Evolutionary conservation across 2,329 filamentous ascomycete species (phyloP), one percentile per base, ranked within the genome.

Genomic region (Aspergillus sclerotialis): DNA sequence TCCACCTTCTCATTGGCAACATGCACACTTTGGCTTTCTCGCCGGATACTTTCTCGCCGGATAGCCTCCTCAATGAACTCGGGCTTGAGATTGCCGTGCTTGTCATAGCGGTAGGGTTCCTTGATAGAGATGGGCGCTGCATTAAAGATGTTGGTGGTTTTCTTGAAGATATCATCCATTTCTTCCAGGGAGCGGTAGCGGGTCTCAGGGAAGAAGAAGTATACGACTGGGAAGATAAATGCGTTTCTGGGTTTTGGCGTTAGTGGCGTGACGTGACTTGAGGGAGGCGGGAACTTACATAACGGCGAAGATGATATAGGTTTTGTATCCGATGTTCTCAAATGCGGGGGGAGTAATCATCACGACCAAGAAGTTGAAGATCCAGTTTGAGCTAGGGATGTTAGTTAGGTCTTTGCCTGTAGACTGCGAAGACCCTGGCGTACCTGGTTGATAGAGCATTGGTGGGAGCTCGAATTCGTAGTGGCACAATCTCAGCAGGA

Each of bases 81-180:
- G 68, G 64, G 39, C 16, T 50, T 54, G 7, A 75, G 49, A 43
- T 78, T 67, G 1, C 75, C 75, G 19, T 70, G 68, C 60, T 76
- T 76, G 42, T 72, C 74, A 46, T 74, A 78, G 26, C 73, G 65
- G 41, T 68, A 64, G 5, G 75, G 74, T 46, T 70, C 59, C 3
- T 75, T 60, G 16, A 64, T 53, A 0, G 74, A 74, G 30, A 72
- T 59, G 24, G 60, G 56, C 5, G 74, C 68, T 3, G 69, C 64
- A 16, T 67, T 52, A 41, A 75, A 71, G 32, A 69, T 52, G 15
- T 61, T 69, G 16, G 55, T 60, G 2, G 69, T 70, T 40, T 75
- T 74, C 52, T 66, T 67, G 65, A 82, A 81, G 44, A 84, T 78
- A 38, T 74, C 68, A 49, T 85, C 80, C 58, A 85, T 77, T 53